Evolutionary conservation across 768 basidiomycete genomes (phyloP).

Genomic region (Tricholoma bakamatsutake): DNA sequence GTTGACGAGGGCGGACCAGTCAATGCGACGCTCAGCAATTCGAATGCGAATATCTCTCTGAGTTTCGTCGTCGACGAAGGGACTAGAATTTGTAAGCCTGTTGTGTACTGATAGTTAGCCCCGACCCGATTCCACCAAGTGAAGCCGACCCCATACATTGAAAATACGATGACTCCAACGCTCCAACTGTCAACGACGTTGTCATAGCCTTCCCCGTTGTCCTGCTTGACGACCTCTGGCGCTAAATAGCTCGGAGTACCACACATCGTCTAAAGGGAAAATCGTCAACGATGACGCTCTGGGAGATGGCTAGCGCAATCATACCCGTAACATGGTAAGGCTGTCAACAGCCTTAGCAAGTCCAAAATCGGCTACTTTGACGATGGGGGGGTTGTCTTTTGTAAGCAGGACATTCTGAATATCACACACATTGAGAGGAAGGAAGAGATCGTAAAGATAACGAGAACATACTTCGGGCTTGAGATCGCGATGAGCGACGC

Average conservation of each 20-base stretch:
- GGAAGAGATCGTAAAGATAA: conserved; percentile 1
- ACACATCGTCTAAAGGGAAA: conserved; percentile 73
- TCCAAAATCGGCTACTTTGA: conserved; percentile 96
- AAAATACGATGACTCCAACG: conserved; percentile 89
- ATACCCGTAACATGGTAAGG: conserved; percentile 67
- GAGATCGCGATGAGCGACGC: conserved; percentile 88
- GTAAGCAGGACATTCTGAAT: conserved; percentile 81
- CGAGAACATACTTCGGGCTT: conserved; percentile 67
- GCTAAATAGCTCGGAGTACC: conserved; percentile 94
- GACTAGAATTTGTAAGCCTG: conserved; percentile 72
- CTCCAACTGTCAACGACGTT: conserved; percentile 95
- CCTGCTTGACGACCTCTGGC: conserved; percentile 79
- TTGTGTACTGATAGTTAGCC: conserved; percentile 7
- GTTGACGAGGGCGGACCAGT: conserved; percentile 48
- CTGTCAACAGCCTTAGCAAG: conserved; percentile 89
- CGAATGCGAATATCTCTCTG: conserved; percentile 55
- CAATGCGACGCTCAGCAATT: conserved; percentile 51
- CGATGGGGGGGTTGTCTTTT: conserved; percentile 52
- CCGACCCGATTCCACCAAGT: background rate
- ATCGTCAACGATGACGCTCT: background rate
- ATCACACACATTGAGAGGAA: background rate
- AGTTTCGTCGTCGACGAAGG: conserved; percentile 76
- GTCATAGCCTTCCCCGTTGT: conserved; percentile 68
- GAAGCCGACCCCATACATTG: conserved; percentile 49
- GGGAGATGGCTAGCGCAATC: conserved; percentile 15